Evolutionary conservation across 2,329 filamentous ascomycete species (phyloP).

Genomic region (Lecanoromycetidae sp.): DNA sequence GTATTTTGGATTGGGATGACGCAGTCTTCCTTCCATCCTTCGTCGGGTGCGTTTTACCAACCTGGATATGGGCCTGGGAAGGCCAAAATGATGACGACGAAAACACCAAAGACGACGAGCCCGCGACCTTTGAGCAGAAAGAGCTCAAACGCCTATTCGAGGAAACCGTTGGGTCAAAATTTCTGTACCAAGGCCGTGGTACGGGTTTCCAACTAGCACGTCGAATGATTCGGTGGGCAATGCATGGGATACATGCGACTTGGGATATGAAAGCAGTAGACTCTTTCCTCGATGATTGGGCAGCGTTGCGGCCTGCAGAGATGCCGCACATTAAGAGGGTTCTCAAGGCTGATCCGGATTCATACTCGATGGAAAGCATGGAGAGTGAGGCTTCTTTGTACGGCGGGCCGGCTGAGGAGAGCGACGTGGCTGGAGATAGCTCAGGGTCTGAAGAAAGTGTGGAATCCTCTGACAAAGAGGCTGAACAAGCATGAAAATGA

Average conservation of each 20-base stretch:
- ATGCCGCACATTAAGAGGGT: too few species aligned
- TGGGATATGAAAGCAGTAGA: neutral
- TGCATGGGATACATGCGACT: neutral
- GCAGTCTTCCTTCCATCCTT: slow-evolving; percentile 20
- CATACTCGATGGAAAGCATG: too few species aligned
- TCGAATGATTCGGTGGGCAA: neutral
- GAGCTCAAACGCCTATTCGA: slow-evolving; percentile 8
- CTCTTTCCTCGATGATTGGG: slow-evolving; percentile 1
- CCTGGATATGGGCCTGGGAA: neutral
- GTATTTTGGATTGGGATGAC: slow-evolving; percentile 21
- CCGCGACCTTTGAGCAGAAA: neutral
- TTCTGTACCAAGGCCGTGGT: neutral
- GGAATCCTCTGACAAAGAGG: too few species aligned
- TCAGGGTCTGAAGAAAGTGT: too few species aligned
- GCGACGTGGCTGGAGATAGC: too few species aligned
- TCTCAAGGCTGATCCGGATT: too few species aligned
- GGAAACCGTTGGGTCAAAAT: slow-evolving; percentile 1
- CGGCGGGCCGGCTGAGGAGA: too few species aligned
- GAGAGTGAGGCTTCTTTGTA: too few species aligned
- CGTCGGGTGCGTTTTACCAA: slow-evolving; percentile 1
- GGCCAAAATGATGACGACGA: neutral
- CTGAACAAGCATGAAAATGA: too few species aligned
- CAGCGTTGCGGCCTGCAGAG: neutral
- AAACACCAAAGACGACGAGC: neutral
- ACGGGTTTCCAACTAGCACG: slow-evolving; percentile 3